A percentile compares a stretch with the other conserved stretches of the same genome.
These are phyloP conservation scores for Phellopilus nigrolimitatus DNA, from an alignment of 1,284 basidiomycete species.

Conservation along the genomic window DNA sequence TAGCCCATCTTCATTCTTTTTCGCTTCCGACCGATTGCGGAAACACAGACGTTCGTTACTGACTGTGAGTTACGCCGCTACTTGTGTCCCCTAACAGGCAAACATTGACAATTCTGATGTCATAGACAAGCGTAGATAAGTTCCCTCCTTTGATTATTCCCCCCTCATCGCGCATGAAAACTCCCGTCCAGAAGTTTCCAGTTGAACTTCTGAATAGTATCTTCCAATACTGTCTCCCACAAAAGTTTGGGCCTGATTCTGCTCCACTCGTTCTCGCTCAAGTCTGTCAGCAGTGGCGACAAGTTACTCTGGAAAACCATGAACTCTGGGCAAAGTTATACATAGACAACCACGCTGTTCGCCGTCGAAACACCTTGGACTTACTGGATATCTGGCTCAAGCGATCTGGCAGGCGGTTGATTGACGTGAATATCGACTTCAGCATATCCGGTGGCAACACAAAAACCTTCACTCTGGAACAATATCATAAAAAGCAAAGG, in stretches of 20 bases:
- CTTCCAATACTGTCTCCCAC: conserved; percentile 9
- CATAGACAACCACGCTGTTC: conserved; percentile 6
- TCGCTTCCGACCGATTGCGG: no score
- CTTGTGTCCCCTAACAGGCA: no score
- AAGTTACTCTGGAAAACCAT: conserved; percentile 7
- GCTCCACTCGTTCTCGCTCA: conserved; percentile 16
- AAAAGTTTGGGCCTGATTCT: conserved; percentile 7
- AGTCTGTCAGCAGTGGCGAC: conserved; percentile 12
- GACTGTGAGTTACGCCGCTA: no score
- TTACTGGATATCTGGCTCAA: conserved; percentile 9
- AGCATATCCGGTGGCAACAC: conserved; percentile 2
- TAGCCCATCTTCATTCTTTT: no score
- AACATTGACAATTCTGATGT: no score
- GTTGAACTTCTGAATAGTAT: no score
- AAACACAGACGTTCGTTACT: no score
- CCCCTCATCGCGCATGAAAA: no score
- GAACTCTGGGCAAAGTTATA: conserved; percentile 10
- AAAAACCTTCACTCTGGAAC: not conserved
- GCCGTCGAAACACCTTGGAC: not conserved
- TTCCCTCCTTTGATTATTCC: no score
- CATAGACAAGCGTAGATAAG: no score
- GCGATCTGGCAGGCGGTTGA: conserved; percentile 2
- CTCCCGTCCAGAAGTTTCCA: no score
- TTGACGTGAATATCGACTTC: conserved; percentile 9
- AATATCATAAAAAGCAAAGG: conserved; percentile 5